Percentiles rank a stretch among this genome's conserved stretches.
phyloP scores from a whole-genome alignment of 2,329 filamentous ascomycete species.

The Corniculantispora saksenae region DNA sequence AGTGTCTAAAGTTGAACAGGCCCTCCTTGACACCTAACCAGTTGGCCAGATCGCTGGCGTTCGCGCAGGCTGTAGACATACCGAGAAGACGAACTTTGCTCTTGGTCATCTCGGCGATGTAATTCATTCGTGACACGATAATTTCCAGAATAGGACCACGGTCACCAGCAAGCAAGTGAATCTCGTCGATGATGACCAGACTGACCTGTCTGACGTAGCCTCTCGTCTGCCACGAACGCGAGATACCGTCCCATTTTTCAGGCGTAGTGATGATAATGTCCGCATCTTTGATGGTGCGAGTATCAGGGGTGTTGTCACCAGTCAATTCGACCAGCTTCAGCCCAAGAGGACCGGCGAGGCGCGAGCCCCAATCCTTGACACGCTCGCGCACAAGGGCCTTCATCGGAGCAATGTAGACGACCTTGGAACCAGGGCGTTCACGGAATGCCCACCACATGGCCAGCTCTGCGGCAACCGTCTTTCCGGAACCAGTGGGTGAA shows the following conservation, averaged over 20 bases:
- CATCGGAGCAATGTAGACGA: conserved; percentile 99
- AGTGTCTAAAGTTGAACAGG: conserved; percentile 96
- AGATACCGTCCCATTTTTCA: conserved; percentile 99
- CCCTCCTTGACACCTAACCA: conserved; percentile 97
- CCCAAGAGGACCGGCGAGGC: conserved; percentile 80
- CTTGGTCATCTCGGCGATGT: conserved; percentile 92
- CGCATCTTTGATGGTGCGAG: conserved; percentile 88
- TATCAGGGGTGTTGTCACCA: conserved; percentile 96
- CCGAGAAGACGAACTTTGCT: conserved; percentile 85
- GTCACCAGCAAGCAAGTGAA: conserved; percentile 94
- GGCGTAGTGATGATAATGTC: conserved; percentile 98
- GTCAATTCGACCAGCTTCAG: conserved; percentile 93
- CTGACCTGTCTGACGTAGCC: conserved; percentile 94
- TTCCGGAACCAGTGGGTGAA: conserved; percentile 94
- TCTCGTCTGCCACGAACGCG: conserved; percentile 96
- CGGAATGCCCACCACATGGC: conserved; percentile 99
- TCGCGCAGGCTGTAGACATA: conserved; percentile 99
- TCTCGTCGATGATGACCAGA: conserved; percentile 97
- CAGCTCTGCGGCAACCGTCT: conserved; percentile 92
- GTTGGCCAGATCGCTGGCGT: conserved; percentile 89
- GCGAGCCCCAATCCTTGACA: conserved; percentile 89
- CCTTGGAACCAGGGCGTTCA: conserved; percentile 90
- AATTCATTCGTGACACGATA: conserved; percentile 94
- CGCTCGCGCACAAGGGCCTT: conserved; percentile 96
- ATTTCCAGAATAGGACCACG: conserved; percentile 97